Evolutionary conservation across 257 asterid species (phyloP), one percentile per base, ranked within the genome.

Genomic region (Przewalskia tangutica): DNA sequence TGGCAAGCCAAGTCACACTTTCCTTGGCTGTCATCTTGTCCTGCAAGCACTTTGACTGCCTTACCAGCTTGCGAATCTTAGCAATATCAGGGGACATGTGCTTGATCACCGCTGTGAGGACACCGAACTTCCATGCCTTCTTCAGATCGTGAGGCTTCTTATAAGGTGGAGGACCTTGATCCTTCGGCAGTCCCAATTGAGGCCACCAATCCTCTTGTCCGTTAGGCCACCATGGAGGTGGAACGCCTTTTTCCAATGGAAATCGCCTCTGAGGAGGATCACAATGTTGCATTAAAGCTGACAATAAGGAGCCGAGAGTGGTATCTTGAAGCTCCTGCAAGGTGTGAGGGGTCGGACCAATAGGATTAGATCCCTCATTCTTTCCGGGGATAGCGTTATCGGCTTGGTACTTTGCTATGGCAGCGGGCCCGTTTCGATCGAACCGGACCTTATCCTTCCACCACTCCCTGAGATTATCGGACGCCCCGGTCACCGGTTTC

Each of bases 81-180:
- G 94, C 88, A 36, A 91, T 87, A 71, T 91, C 93, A 0, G 93
- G 94, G 2, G 92, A 90, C 81, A 90, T 88, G 82, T 90, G 94
- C 84, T 90, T 89, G 64, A 90, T 90, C 56, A 91, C 93, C 0
- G 93, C 95, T 0, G 93, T 91, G 12, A 91, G 77, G 46, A 91
- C 94, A 0, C 91, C 94, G 4, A 91, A 91, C 77, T 91, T 91
- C 94, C 94, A 91, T 0, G 93, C 94, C 90, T 91, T 91, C 77
- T 90, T 90, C 83, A 90, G 51, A 62, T 90, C 93, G 40, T 89
- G 93, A 4, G 93, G 93, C 84, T 91, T 91, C 89, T 88, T 88
- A 71, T 91, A 91, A 34, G 94, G 94, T 1, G 91, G 94, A 34
- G 88, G 84, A 66, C 87, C 89, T 63, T 85, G 92, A 46, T 88